Evolutionary conservation across 176 grass and related monocot genomes (phyloP).

Genomic region (Zea luxurians): DNA sequence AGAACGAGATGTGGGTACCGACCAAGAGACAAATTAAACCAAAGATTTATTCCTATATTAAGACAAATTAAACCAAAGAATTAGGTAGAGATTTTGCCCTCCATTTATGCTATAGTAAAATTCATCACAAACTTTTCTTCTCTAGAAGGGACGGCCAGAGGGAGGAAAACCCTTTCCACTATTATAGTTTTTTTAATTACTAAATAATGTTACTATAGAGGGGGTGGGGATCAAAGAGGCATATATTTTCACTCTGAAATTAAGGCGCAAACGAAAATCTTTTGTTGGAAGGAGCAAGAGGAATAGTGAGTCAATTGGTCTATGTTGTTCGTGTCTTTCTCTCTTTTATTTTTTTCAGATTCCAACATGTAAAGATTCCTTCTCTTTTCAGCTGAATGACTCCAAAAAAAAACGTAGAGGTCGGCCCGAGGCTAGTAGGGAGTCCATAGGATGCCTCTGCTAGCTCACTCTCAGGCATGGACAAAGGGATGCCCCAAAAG

Average conservation of each 20-base stretch:
- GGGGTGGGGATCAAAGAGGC: neutral
- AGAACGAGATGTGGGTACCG: neutral
- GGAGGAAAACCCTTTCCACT: neutral
- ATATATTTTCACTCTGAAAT: slow-evolving; percentile 21
- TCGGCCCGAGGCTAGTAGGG: slow-evolving; percentile 8
- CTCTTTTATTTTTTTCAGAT: slow-evolving; percentile 7
- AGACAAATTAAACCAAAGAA: slow-evolving; percentile 1
- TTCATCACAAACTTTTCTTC: slow-evolving; percentile 26
- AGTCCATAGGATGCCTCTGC: slow-evolving; percentile 33
- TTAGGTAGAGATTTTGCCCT: neutral
- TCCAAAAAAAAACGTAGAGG: slow-evolving; percentile 44
- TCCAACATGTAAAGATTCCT: slow-evolving; percentile 50
- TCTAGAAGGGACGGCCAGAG: neutral
- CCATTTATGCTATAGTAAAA: neutral
- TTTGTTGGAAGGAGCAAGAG: slow-evolving; percentile 10
- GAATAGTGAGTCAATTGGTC: slow-evolving; percentile 23
- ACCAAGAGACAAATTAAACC: neutral
- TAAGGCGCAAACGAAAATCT: neutral
- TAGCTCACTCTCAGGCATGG: slow-evolving; percentile 11
- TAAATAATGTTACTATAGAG: neutral
- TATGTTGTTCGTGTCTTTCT: neutral
- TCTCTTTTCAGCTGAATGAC: slow-evolving; percentile 43
- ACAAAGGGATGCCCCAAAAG: slow-evolving; percentile 47
- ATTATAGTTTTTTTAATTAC: neutral
- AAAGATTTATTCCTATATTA: neutral